Conservation (phyloP, 192 early-diverging fungal species). For the Podochytrium sp. region DNA sequence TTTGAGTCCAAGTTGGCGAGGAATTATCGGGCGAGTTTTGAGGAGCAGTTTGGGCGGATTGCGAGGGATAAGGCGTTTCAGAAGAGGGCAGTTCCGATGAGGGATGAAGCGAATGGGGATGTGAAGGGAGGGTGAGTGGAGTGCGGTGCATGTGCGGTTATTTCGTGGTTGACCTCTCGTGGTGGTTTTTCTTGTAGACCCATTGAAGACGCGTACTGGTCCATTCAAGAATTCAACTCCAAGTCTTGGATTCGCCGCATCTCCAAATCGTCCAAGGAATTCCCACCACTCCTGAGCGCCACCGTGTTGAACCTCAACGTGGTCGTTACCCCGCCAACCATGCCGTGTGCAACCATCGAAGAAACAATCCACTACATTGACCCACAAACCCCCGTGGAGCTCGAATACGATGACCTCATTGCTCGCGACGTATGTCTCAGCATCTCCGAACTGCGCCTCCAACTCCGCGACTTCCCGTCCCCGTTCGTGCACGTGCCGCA, state of each 20-base stretch:
- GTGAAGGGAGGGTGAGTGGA: neutral
- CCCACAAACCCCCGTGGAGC: conserved; percentile 40
- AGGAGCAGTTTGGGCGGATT: conserved; percentile 46
- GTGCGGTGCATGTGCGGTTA: neutral
- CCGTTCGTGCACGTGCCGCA: conserved; percentile 44
- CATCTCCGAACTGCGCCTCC: conserved; percentile 27
- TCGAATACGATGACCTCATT: conserved; percentile 54
- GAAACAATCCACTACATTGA: conserved; percentile 53
- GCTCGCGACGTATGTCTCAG: conserved; percentile 38
- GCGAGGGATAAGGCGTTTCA: conserved; percentile 53
- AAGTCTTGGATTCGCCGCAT: conserved; percentile 46
- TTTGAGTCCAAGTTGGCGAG: conserved; percentile 49
- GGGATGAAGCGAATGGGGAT: conserved; percentile 17
- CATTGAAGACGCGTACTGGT: conserved; percentile 52
- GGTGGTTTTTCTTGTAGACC: neutral
- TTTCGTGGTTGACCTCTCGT: neutral
- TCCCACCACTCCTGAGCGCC: conserved; percentile 30
- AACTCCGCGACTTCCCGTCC: conserved; percentile 47
- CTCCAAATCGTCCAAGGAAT: neutral
- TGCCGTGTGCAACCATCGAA: conserved; percentile 45
- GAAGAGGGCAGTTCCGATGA: conserved; percentile 44
- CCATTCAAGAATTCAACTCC: conserved; percentile 56
- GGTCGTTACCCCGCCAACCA: conserved; percentile 19
- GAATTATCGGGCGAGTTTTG: conserved; percentile 47
- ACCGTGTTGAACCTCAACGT: conserved; percentile 27